phyloP scores from a whole-genome alignment of 2,329 filamentous ascomycete species.

The Dothiorella sarmentorum region DNA sequence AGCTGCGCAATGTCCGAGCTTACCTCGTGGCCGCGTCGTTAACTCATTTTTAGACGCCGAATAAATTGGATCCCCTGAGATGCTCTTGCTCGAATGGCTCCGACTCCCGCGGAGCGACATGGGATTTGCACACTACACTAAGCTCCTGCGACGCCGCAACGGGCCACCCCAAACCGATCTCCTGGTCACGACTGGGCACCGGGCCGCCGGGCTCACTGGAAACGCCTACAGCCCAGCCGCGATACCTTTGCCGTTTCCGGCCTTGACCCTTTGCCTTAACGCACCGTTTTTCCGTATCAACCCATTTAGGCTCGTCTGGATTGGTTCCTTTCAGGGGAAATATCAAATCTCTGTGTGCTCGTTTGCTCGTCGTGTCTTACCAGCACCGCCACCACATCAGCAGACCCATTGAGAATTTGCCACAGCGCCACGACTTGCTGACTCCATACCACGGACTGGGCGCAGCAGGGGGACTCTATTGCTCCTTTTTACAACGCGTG shows the following conservation, averaged over 20 bases:
- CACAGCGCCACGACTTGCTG: not conserved
- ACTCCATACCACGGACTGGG: not conserved
- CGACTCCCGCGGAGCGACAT: not conserved
- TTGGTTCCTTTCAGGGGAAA: not conserved
- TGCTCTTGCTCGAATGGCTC: not conserved
- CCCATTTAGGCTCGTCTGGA: not conserved
- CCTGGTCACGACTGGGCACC: not conserved
- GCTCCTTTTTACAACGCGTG: not conserved
- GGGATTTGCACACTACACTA: not conserved
- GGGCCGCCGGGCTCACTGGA: not conserved
- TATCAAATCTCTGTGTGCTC: not conserved
- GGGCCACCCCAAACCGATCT: not conserved
- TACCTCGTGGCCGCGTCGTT: not conserved
- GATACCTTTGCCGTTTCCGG: constrained; percentile 1
- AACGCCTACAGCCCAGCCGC: not conserved
- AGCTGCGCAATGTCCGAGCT: not conserved
- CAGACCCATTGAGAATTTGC: not conserved
- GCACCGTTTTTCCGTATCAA: not conserved
- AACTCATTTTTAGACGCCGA: not conserved
- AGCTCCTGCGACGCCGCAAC: not conserved
- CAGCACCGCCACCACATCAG: not conserved
- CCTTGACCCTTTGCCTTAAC: not conserved
- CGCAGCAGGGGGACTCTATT: not conserved
- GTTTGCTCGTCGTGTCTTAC: not conserved
- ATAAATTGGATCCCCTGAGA: not conserved